Conservation (phyloP, 2,329 filamentous ascomycete genomes). For the Fusarium zealandicum region DNA sequence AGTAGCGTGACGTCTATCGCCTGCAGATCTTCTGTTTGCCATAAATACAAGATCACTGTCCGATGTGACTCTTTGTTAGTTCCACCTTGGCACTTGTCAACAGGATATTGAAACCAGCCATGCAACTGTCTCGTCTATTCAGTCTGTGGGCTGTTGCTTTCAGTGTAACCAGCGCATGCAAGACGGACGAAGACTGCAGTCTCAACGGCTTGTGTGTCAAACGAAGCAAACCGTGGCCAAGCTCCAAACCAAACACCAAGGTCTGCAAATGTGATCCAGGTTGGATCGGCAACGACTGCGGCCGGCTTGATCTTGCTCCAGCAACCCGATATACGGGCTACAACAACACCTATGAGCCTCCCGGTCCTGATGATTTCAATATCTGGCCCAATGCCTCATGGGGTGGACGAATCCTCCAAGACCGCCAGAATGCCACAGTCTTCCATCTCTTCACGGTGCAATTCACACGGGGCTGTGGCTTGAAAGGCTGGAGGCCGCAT, state of each 20-base stretch:
- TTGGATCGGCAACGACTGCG: slow-evolving; percentile 54
- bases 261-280: slow-evolving; percentile 49
- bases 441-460: slow-evolving; percentile 57
- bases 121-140: background rate
- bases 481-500: slow-evolving; percentile 56
- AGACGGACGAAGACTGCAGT: slow-evolving; percentile 42
- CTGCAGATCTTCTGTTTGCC: too few relatives aligned
- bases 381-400: slow-evolving; percentile 52
- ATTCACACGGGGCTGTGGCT: slow-evolving; percentile 54
- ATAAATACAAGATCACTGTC: too few relatives aligned
- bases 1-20: too few relatives aligned
- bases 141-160: background rate
- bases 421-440: slow-evolving; percentile 46
- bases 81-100: too few relatives aligned
- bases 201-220: slow-evolving; percentile 42
- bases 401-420: slow-evolving; percentile 56
- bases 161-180: slow-evolving; percentile 8
- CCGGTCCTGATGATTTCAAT: slow-evolving; percentile 18
- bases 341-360: slow-evolving; percentile 53
- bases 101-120: background rate
- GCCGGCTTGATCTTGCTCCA: slow-evolving; percentile 53
- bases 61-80: too few relatives aligned
- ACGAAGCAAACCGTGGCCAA: background rate
- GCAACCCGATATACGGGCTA: slow-evolving; percentile 52
- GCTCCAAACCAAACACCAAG: background rate